These are phyloP conservation scores for Saccharomyces hybrid DNA, from an alignment of 1,139 yeast species.

Conservation along the genomic window DNA sequence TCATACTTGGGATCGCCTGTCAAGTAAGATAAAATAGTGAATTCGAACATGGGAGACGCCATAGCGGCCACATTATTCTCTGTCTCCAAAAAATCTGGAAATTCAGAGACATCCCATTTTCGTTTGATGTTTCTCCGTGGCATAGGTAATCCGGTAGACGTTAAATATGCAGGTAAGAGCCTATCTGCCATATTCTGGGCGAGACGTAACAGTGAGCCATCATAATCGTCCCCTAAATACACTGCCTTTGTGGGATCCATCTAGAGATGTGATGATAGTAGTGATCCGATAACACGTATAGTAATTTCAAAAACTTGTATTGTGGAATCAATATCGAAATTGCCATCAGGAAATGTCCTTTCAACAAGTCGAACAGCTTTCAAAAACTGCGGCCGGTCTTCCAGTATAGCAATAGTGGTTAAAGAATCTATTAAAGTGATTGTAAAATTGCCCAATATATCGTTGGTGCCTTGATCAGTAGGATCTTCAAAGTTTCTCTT, in stretches of 20 bases:
- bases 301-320: constrained; percentile 85
- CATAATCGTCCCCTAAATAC: constrained; percentile 42
- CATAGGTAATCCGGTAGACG: constrained; percentile 53
- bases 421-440: constrained; percentile 70
- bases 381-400: constrained; percentile 50
- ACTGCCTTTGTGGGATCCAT: constrained; percentile 44
- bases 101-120: neutral
- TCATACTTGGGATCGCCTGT: constrained; percentile 73
- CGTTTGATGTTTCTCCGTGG: constrained; percentile 59
- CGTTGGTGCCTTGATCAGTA: constrained; percentile 58
- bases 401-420: constrained; percentile 70
- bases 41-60: constrained; percentile 72
- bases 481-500: constrained; percentile 53
- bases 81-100: constrained; percentile 20
- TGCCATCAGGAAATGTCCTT: constrained; percentile 23
- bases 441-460: constrained; percentile 77
- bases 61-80: constrained; percentile 88
- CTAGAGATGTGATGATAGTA: constrained; percentile 68
- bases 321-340: constrained; percentile 57
- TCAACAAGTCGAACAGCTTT: constrained; percentile 43
- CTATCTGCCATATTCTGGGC: constrained; percentile 69
- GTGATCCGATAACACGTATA: constrained; percentile 71
- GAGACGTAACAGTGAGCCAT: constrained; percentile 58
- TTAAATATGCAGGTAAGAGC: constrained; percentile 57
- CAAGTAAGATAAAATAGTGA: constrained; percentile 61